These are phyloP conservation scores for Zymoseptoria brevis DNA, from an alignment of 2,329 filamentous ascomycete genomes.

Conservation along the genomic window DNA sequence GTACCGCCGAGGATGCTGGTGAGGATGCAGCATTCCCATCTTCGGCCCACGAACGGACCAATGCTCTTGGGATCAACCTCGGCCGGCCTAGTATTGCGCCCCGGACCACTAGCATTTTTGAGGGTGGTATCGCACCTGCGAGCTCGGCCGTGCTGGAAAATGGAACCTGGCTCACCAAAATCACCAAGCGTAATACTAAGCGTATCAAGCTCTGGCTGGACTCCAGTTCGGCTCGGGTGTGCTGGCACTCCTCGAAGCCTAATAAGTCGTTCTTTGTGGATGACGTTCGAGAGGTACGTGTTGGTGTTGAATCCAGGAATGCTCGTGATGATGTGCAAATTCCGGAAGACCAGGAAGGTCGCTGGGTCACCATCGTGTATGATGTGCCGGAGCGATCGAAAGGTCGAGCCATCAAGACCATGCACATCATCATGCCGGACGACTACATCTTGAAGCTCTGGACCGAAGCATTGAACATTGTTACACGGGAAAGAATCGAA, in stretches of 20 bases:
- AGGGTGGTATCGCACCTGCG: conserved; percentile 55
- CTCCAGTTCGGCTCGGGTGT: conserved; percentile 74
- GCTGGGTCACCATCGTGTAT: conserved; percentile 89
- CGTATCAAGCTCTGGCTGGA: conserved; percentile 72
- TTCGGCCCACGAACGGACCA: conserved; percentile 25
- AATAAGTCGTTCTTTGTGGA: conserved; percentile 88
- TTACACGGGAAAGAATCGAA: conserved; percentile 78
- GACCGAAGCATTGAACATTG: conserved; percentile 74
- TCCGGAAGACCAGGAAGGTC: conserved; percentile 56
- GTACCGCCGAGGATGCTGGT: conserved; percentile 42
- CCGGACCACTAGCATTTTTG: conserved; percentile 25
- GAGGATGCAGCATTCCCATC: conserved; percentile 19
- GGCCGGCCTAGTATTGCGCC: conserved; percentile 28
- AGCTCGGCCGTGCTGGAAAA: conserved; percentile 69
- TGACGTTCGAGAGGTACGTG: conserved; percentile 84
- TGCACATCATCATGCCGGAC: conserved; percentile 79
- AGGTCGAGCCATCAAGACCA: conserved; percentile 60
- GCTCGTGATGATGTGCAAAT: conserved; percentile 79
- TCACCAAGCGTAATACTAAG: conserved; percentile 73
- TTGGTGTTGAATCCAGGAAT: conserved; percentile 74
- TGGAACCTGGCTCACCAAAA: conserved; percentile 70
- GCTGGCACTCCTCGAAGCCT: conserved; percentile 72
- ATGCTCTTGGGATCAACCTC: conserved; percentile 37
- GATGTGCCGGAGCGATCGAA: conserved; percentile 69
- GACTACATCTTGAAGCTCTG: conserved; percentile 66